Base-by-base conservation (phyloP, 2,329 filamentous ascomycete species). In the Cryphonectria nitschkei region DNA sequence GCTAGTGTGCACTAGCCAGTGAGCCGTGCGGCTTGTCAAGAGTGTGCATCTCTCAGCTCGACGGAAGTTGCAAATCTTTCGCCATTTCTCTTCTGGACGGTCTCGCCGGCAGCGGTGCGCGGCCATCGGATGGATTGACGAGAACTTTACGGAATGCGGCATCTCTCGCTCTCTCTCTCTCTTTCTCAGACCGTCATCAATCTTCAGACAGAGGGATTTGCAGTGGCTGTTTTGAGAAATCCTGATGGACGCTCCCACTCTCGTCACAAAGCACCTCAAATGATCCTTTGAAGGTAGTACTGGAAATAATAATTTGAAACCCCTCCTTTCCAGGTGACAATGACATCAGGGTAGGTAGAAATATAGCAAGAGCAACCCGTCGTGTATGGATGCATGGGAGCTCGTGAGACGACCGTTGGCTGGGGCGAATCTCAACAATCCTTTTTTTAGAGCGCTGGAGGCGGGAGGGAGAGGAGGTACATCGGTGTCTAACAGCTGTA, bases 141-240 rank as follows among this genome's bases (percentile, higher is more conserved):
- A 71, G 62, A 65, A 62, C 65, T n/a, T 66, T 66, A 56, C 67
- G 50, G 70, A 29, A 65, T 50, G 54, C 52, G 14, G 52, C 26
- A 54, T 5, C 6, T 26, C 34, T 41, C 39, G 7, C 39, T 41
- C 39, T 41, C 39, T 41, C 39, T 39, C 41, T 43, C 14, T 43
- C 1, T 43, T 43, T 41, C 7, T 41, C 14, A 43, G 41, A 13
- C 41, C 16, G 41, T 9, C 39, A 41, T 13, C 39, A 41, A 41
- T 13, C 39, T 8, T 13, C 7, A 41, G 39, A 41, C 14, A 32
- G 54, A 32, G 14, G 29, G 32, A 50, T 50, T 46, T 29, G 54
- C 46, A 50, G 16, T 37, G 32, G 34, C 43, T 34, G 26, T 37
- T 50, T 9, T 11, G 46, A 52, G 29, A 39, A 32, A 37, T 54